These are phyloP conservation scores for Camellia granthamiana DNA, from an alignment of 148 eudicot species.

Conservation along the genomic window DNA sequence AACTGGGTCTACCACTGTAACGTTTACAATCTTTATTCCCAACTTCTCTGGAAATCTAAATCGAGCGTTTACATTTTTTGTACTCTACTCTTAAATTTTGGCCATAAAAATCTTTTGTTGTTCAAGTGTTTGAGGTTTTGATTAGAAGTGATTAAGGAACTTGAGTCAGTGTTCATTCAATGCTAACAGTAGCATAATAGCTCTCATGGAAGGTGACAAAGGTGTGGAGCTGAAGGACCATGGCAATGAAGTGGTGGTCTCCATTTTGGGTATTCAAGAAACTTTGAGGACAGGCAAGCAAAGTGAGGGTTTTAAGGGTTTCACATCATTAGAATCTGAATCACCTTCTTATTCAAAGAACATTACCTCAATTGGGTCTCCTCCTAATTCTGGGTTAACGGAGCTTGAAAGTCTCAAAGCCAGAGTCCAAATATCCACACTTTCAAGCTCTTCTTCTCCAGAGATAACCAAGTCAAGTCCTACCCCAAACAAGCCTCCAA, in stretches of 20 bases:
- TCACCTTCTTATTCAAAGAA: slow-evolving; percentile 9
- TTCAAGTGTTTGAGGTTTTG: not conserved
- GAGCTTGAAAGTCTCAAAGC: not conserved
- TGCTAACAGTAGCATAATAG: not conserved
- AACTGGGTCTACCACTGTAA: not conserved
- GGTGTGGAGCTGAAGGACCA: slow-evolving; percentile 15
- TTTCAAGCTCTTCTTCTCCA: not conserved
- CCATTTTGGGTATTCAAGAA: slow-evolving; percentile 26
- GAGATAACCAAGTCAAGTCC: slow-evolving; percentile 37
- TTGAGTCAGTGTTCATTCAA: not conserved
- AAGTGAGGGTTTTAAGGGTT: not conserved
- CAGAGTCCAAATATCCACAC: not conserved
- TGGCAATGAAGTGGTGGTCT: slow-evolving; percentile 28
- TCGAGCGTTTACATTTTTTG: not conserved
- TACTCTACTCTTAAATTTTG: not conserved
- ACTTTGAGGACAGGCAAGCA: not conserved
- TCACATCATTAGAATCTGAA: slow-evolving; percentile 11
- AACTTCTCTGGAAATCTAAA: not conserved
- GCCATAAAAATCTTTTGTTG: not conserved
- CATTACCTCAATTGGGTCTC: not conserved
- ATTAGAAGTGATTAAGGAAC: not conserved
- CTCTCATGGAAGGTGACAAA: slow-evolving; percentile 21
- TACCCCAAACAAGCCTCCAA: slow-evolving; percentile 35
- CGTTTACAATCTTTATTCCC: not conserved
- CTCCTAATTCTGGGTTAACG: not conserved